Conservation (phyloP, 805 yeast species). For the Candida loeiensis region DNA sequence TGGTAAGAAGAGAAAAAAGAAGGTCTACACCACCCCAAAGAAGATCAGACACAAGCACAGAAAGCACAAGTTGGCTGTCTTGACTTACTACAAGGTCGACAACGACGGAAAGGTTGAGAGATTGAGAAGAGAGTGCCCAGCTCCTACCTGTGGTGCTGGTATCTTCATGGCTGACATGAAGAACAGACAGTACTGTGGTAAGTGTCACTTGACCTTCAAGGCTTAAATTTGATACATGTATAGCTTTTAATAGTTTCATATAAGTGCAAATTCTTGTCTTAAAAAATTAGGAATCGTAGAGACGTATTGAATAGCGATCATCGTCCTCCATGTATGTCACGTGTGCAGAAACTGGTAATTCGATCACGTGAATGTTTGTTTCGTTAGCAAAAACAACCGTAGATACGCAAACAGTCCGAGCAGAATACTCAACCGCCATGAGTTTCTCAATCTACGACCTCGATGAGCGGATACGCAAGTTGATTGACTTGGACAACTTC, state of each 20-base stretch:
- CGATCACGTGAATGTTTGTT: no score
- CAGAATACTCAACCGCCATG: conserved; percentile 1
- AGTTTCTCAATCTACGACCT: conserved; percentile 50
- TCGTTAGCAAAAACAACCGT: no score
- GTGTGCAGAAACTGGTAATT: no score
- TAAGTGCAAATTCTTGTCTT: neutral
- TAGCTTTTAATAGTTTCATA: neutral
- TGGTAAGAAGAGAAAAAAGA: conserved; percentile 99
- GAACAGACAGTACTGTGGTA: conserved; percentile 99
- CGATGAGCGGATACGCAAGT: conserved; percentile 57
- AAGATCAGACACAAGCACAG: conserved; percentile 99
- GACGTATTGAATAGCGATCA: no score
- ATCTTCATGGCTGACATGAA: conserved; percentile 99
- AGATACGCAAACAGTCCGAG: neutral
- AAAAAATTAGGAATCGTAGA: no score
- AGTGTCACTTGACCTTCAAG: conserved; percentile 94
- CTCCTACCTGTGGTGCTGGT: conserved; percentile 95
- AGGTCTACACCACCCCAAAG: conserved; percentile 99
- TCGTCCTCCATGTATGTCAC: no score
- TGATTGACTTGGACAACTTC: conserved; percentile 59
- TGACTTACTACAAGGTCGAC: conserved; percentile 98
- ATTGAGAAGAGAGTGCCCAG: conserved; percentile 97
- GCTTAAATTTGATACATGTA: conserved; percentile 14
- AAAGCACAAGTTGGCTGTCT: conserved; percentile 98
- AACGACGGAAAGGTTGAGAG: conserved; percentile 98